Evolutionary conservation across 768 basidiomycete genomes (phyloP), one percentile per base, ranked within the genome.

Genomic region (Suillus cothurnatus): DNA sequence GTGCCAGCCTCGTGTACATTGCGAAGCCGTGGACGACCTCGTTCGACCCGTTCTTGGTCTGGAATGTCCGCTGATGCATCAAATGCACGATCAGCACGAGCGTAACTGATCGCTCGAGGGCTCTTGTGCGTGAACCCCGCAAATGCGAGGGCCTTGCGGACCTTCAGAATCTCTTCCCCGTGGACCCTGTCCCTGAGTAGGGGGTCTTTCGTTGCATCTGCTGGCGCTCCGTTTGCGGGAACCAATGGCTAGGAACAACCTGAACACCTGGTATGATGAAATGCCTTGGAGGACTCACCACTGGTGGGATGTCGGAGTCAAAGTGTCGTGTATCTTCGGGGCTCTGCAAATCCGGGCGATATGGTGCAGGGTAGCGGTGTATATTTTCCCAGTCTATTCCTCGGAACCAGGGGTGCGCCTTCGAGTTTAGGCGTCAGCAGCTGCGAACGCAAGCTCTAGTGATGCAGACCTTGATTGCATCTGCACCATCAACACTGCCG

Each of bases 271-370:
- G 64, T 47, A 63, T 43, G 68, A 67, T 66, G 73, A 74, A 76
- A 71, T 78, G 76, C 28, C n/a, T 11, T n/a, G 31, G 60, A 65
- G 70, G 15, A 63, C 81, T 73, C 79, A 94, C 95, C 88, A 96
- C 93, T 43, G 91, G 81, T 26, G 93, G 93, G 71, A 97, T 98
- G 76, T 97, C 94, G 61, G 91, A 88, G 77, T 99, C 96, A 69
- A 99, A 98, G 77, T 99, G 96, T 66, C 88, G 85, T 19, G 97
- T 98, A 76, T 99, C 95, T 71, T 91, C 93, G 32, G 92, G 90
- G 68, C 87, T 81, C 36, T 74, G 80, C 65, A 99, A 85, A 67
- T 95, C 89, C 36, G 97, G 97, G 66, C 86, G 88, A 82, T 96
- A 99, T 19, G 96, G 96, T 14, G 96, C 92, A 62, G 86, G 83